Evolutionary conservation across 306 rosid species (phyloP), one percentile per base, ranked within the genome.

Genomic region (Betula pendula): DNA sequence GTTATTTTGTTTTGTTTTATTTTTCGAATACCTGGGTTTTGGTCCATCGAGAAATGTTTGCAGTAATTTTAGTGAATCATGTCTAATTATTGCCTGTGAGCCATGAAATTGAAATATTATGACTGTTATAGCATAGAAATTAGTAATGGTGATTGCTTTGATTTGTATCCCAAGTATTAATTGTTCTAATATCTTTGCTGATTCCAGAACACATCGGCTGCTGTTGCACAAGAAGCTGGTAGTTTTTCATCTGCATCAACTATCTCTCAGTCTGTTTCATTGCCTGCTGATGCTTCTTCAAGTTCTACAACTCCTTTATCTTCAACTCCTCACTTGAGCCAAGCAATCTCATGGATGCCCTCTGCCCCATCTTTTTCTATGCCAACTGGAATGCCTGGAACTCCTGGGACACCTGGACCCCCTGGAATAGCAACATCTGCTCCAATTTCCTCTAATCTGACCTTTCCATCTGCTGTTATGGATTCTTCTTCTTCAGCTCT

Each of bases 381-480:
- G 74, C 88, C 78, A 75, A 81, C 78, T 45, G 80, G 89, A 79
- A 70, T 81, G 82, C 85, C 88, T 29, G 88, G 84, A 71, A 56
- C 90, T 76, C 92, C 89, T 4, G 88, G 89, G 80, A 84, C 81
- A 13, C 91, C 90, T 51, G 95, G 83, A 8, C 92, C 95, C 65
- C 93, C 93, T 38, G 95, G 98, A 83, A 87, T 85, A 79, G 68
- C 85, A 33, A 76, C 88, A 33, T 69, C 89, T 70, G 43, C 66
- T 1, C 85, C 74, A 62, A 44, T 83, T 10, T 79, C 92, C 58
- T 74, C 88, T 45, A 86, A 84, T 81, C 75, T 71, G 45, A 58
- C 81, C 19, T 80, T 50, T 74, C 80, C 77, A 52, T 79, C 86
- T 43, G 42, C 77, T 38, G 81, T 72, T 31, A 24, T 85, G 65